Evolutionary conservation across 106 monocot genomes (phyloP).

Genomic region (Acorus calamus): DNA sequence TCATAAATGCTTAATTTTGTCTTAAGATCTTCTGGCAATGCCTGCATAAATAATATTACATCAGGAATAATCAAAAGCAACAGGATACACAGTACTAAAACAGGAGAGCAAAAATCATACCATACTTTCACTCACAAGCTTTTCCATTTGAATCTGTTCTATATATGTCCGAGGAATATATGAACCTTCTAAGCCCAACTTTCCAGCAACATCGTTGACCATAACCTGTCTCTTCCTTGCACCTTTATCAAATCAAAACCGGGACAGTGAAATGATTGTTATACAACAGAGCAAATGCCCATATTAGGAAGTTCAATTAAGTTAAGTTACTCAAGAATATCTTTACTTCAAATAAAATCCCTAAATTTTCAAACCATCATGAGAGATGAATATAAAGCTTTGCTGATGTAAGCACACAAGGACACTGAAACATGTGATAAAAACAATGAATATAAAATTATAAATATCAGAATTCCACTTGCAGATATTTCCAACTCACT

Average conservation of each 20-base stretch:
- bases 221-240: constrained; percentile 85
- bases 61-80: neutral
- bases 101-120: constrained; percentile 5
- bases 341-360: too few relatives aligned
- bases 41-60: constrained; percentile 26
- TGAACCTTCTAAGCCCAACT: constrained; percentile 79
- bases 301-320: too few relatives aligned
- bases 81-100: neutral
- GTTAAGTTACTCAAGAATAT: too few relatives aligned
- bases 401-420: too few relatives aligned
- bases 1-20: constrained; percentile 77
- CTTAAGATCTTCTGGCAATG: constrained; percentile 89
- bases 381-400: too few relatives aligned
- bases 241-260: constrained; percentile 33
- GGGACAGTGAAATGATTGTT: neutral
- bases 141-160: constrained; percentile 94
- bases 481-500: too few relatives aligned
- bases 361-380: too few relatives aligned
- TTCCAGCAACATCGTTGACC: constrained; percentile 57
- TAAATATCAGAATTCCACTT: too few relatives aligned
- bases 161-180: constrained; percentile 90
- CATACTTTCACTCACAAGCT: constrained; percentile 87
- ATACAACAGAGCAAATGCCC: neutral
- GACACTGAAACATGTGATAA: too few relatives aligned
- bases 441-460: too few relatives aligned